Evolutionary conservation across 352 stramenopile genomes (phyloP).

Genomic region (Phytopythium vexans): DNA sequence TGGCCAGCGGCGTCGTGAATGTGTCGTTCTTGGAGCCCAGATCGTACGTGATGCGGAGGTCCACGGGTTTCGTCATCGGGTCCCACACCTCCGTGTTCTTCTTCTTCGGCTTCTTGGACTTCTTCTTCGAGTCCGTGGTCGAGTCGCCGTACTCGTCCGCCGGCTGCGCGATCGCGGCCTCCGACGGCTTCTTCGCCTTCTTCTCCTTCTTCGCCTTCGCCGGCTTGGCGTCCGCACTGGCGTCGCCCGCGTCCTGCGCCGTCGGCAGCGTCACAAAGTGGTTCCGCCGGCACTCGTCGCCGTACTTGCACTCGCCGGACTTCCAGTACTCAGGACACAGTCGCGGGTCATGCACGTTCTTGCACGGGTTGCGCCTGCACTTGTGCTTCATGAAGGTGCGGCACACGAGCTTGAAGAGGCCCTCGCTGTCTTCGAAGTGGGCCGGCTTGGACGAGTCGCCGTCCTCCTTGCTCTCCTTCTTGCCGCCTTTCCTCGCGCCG

Average conservation of each 20-base stretch:
- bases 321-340: constrained; percentile 50
- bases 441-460: neutral
- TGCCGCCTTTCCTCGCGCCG: neutral
- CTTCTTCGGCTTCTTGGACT: constrained; percentile 18
- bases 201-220: constrained; percentile 8
- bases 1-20: constrained; percentile 57
- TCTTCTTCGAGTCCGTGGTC: constrained; percentile 5
- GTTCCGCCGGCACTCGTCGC: constrained; percentile 49
- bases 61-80: constrained; percentile 62
- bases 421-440: constrained; percentile 50
- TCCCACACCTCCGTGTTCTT: constrained; percentile 83
- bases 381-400: constrained; percentile 47
- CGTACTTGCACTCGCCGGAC: constrained; percentile 48
- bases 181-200: neutral
- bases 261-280: constrained; percentile 38
- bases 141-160: constrained; percentile 6
- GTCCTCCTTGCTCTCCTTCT: constrained; percentile 14
- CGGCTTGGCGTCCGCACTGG: constrained; percentile 8
- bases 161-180: constrained; percentile 9
- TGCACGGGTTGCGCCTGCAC: constrained; percentile 30
- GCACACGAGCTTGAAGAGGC: constrained; percentile 61
- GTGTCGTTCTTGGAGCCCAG: constrained; percentile 44
- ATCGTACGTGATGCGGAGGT: constrained; percentile 72
- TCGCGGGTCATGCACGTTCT: constrained; percentile 48
- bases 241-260: constrained; percentile 1